Evolutionary conservation across 2,329 filamentous ascomycete genomes (phyloP).

Genomic region (Cryphonectria parasitica): DNA sequence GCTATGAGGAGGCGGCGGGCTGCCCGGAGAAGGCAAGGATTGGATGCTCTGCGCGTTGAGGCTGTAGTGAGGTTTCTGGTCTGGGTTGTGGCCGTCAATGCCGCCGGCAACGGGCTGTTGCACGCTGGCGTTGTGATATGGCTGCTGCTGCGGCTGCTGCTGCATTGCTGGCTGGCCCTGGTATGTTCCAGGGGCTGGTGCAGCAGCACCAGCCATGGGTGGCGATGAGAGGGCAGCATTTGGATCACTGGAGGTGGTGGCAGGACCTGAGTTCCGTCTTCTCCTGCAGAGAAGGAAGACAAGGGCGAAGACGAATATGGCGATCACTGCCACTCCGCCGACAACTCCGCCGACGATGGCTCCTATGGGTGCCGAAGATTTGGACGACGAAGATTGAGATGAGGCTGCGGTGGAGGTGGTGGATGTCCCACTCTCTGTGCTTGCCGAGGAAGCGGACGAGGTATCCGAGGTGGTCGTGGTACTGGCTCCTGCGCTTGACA

Average conservation of each 20-base stretch:
- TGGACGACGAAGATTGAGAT: background rate
- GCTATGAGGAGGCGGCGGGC: constrained; percentile 32
- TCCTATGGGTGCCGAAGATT: constrained; percentile 31
- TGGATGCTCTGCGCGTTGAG: constrained; percentile 24
- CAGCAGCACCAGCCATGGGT: background rate
- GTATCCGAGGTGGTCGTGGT: constrained; percentile 3
- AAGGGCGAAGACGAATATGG: constrained; percentile 35
- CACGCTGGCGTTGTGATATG: background rate
- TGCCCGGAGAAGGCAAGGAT: constrained; percentile 27
- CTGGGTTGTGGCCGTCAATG: constrained; percentile 14
- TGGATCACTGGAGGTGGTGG: background rate
- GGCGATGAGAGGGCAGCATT: background rate
- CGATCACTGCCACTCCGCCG: constrained; percentile 37
- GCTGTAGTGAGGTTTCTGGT: constrained; percentile 24
- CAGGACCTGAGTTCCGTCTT: constrained; percentile 32
- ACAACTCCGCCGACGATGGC: constrained; percentile 41
- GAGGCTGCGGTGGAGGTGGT: constrained; percentile 2
- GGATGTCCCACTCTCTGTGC: background rate
- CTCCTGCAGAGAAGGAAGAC: constrained; percentile 38
- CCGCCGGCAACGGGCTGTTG: background rate
- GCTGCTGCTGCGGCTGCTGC: constrained; percentile 17
- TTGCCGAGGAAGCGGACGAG: constrained; percentile 10
- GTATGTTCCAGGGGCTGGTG: background rate
- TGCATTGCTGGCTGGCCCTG: constrained; percentile 13
- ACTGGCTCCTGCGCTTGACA: background rate